Conservation (phyloP, 345 rosid genomes). For the Durio zibethinus region DNA sequence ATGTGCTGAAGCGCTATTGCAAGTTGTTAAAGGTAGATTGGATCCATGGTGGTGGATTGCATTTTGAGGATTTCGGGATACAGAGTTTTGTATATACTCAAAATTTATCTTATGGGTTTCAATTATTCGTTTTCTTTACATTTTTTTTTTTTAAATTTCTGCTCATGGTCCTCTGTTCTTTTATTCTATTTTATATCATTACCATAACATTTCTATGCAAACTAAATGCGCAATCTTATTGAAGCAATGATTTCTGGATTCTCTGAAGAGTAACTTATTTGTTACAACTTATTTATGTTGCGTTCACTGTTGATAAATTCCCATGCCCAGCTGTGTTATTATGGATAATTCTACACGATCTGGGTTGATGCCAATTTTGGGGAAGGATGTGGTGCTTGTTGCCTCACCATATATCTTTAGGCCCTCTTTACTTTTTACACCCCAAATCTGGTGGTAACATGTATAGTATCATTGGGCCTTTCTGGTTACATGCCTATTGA, state of each 20-base stretch:
- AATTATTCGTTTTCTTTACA: neutral
- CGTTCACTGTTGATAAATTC: neutral
- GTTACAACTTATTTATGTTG: neutral
- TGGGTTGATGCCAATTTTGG: neutral
- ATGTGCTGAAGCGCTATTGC: neutral
- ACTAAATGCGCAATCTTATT: neutral
- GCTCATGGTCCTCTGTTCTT: neutral
- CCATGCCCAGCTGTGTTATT: too few relatives aligned
- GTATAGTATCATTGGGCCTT: neutral
- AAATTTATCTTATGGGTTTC: constrained; percentile 12
- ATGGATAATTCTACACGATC: neutral
- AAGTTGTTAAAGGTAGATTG: constrained; percentile 6
- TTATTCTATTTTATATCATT: neutral
- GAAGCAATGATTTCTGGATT: neutral
- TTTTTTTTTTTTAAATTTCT: neutral
- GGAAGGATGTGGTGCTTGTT: neutral
- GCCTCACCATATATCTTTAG: too few relatives aligned
- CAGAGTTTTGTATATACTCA: constrained; percentile 34
- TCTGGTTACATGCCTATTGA: too few relatives aligned
- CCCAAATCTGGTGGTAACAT: neutral
- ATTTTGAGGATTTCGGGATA: constrained; percentile 24
- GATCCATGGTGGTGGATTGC: constrained; percentile 11
- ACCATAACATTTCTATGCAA: neutral
- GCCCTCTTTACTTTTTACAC: neutral
- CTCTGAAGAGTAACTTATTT: neutral